These are phyloP conservation scores for Lactarius vividus DNA, from an alignment of 768 basidiomycete genomes.

Conservation along the genomic window DNA sequence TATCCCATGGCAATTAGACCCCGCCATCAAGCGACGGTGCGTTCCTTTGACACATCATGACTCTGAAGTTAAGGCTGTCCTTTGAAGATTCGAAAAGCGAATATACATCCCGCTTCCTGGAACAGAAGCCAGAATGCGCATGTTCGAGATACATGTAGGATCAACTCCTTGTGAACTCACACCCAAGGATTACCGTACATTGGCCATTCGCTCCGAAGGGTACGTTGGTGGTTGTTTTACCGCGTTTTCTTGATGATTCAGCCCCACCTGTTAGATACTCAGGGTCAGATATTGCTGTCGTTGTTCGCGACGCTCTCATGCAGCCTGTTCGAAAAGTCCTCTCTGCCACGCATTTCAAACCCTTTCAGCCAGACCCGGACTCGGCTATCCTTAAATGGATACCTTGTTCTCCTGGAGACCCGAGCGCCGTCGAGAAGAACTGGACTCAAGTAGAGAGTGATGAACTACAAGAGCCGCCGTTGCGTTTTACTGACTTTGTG, in stretches of 20 bases:
- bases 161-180: conserved; percentile 84
- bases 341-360: conserved; percentile 92
- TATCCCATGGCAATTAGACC: conserved; percentile 97
- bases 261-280: conserved; percentile 56
- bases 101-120: conserved; percentile 98
- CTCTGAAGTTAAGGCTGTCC: background rate
- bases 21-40: conserved; percentile 93
- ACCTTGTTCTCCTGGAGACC: conserved; percentile 94
- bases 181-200: conserved; percentile 69
- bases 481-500: conserved; percentile 77
- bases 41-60: conserved; percentile 27
- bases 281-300: conserved; percentile 91
- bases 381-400: conserved; percentile 63
- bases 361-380: conserved; percentile 37
- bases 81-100: conserved; percentile 85
- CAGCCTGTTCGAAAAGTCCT: conserved; percentile 97
- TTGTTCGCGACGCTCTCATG: conserved; percentile 97
- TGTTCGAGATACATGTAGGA: conserved; percentile 98
- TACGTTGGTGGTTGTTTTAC: conserved; percentile 32
- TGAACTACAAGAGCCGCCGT: conserved; percentile 84
- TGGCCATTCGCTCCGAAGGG: conserved; percentile 90
- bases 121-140: conserved; percentile 83
- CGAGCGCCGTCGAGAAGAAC: conserved; percentile 77
- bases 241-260: background rate
- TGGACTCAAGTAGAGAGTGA: conserved; percentile 89